A percentile compares a stretch with the other conserved stretches of the same genome.
These are phyloP conservation scores for Eremochloa ophiuroides DNA, from an alignment of 176 grass and related monocot species.

Conservation along the genomic window DNA sequence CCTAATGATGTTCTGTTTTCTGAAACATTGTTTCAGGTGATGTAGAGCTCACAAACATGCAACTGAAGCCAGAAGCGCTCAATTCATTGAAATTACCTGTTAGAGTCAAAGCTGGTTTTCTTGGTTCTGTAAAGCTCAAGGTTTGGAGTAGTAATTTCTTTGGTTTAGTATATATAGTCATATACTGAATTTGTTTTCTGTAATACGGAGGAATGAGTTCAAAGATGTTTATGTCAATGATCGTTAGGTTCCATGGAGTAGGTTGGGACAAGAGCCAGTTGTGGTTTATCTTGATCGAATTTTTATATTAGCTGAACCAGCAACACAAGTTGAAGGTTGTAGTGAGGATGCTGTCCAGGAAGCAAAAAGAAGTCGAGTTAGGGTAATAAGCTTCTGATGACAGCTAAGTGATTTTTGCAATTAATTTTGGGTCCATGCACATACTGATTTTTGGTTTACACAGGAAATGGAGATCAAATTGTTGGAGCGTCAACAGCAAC, in stretches of 20 bases:
- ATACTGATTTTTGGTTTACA: constrained; percentile 17
- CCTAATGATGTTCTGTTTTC: constrained; percentile 24
- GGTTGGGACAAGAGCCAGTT: constrained; percentile 94
- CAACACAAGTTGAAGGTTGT: constrained; percentile 89
- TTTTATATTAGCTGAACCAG: constrained; percentile 93
- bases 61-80: constrained; percentile 89
- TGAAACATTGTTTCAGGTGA: constrained; percentile 55
- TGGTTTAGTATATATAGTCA: neutral
- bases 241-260: constrained; percentile 96
- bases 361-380: constrained; percentile 77
- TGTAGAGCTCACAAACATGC: constrained; percentile 94
- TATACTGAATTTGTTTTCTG: constrained; percentile 6
- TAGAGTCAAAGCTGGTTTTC: constrained; percentile 94
- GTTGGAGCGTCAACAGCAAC: constrained; percentile 79
- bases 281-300: constrained; percentile 97
- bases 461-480: constrained; percentile 95
- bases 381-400: constrained; percentile 42
- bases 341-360: constrained; percentile 98
- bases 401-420: constrained; percentile 21
- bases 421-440: neutral
- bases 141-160: constrained; percentile 46
- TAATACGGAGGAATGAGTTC: constrained; percentile 24
- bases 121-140: constrained; percentile 96
- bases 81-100: constrained; percentile 95
- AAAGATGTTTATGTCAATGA: constrained; percentile 26